Conservation (phyloP, 176 grass and related monocot species). For the Cymbopogon citratus region DNA sequence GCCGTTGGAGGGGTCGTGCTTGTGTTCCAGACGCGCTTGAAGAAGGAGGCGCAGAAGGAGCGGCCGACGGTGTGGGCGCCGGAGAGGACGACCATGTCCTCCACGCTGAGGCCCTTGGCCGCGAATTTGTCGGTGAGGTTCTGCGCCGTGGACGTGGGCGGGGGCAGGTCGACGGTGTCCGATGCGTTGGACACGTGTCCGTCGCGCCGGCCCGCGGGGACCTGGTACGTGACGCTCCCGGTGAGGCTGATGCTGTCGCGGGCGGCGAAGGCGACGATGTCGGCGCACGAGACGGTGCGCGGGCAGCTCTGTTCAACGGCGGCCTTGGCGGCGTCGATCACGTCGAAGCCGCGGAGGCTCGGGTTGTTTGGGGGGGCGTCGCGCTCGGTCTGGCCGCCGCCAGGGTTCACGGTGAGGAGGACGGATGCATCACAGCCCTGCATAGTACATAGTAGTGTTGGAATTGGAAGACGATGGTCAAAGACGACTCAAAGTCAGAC, state of each 20-base stretch:
- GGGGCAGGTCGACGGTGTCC: constrained; percentile 18
- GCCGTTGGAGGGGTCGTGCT: background rate
- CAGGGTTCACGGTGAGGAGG: constrained; percentile 27
- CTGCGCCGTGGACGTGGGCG: background rate
- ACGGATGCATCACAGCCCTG: constrained; percentile 56
- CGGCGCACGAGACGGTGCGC: constrained; percentile 53
- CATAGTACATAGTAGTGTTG: background rate
- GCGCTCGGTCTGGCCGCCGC: constrained; percentile 29
- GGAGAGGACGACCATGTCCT: constrained; percentile 57
- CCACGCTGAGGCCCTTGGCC: constrained; percentile 14
- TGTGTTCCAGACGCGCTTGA: constrained; percentile 13
- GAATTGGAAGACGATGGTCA: background rate
- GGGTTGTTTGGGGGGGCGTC: constrained; percentile 16
- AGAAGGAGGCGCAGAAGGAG: constrained; percentile 44
- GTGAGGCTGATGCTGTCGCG: constrained; percentile 61
- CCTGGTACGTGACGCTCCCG: constrained; percentile 52
- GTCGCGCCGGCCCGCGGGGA: constrained; percentile 54
- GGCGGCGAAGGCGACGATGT: constrained; percentile 61
- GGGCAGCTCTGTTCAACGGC: constrained; percentile 43
- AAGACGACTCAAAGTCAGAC: background rate
- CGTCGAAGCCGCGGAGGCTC: constrained; percentile 52
- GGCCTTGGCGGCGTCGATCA: constrained; percentile 48
- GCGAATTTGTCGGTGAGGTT: background rate
- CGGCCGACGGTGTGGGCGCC: constrained; percentile 46
- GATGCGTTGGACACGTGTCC: background rate